Base-by-base conservation (phyloP, 2,329 filamentous ascomycete species). In the Aspergillus quadrilineatus region DNA sequence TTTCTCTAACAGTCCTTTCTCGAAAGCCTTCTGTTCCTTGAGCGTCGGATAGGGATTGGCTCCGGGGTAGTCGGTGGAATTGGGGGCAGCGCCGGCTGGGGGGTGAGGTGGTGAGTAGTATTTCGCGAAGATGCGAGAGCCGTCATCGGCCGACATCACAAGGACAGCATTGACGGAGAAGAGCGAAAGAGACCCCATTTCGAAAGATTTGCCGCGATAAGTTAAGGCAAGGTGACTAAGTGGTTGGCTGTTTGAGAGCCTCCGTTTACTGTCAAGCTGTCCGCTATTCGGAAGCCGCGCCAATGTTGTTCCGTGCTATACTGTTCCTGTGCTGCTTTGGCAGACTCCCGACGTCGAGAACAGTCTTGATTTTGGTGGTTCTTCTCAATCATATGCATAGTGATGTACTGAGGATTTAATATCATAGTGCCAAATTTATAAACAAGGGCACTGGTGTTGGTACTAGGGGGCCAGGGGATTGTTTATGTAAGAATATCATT, bases 21-120 rank as follows among this genome's bases (percentile, higher is more conserved):
- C 94, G 70, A 99, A 99, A 1, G 89, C 84, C 76, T 95, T 96
- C 78, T 99, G 94, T 67, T 95, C 87, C 80, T 97, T 97, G 55
- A 94, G 77, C 57, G 90, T 91, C 57, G 90, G 82, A 76, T 97
- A 97, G 22, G 92, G 90, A 72, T 89, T 90, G 63, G 83, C 82
- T 69, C 83, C 83, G 45, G 83, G 83, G 67, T 82, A 84, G 69
- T 83, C 79, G 65, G 77, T 78, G 51, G 83, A 79, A 65, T 84
- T 80, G 63, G 81, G 78, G 55, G 82, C 75, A 57, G 76, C 74
- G 66, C 79, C 79, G 79, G 88, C 75, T 74, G 89, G 79, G 75
- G 80, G 75, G 71, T 90, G 88, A 58, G 87, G 88, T 62, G 86
- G 81, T 60, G 80, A 82, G 82, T 93, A 96, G 84, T 96, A 96